Conservation (phyloP, 2,329 filamentous ascomycete genomes). For the Pyrenochaeta sp. region DNA sequence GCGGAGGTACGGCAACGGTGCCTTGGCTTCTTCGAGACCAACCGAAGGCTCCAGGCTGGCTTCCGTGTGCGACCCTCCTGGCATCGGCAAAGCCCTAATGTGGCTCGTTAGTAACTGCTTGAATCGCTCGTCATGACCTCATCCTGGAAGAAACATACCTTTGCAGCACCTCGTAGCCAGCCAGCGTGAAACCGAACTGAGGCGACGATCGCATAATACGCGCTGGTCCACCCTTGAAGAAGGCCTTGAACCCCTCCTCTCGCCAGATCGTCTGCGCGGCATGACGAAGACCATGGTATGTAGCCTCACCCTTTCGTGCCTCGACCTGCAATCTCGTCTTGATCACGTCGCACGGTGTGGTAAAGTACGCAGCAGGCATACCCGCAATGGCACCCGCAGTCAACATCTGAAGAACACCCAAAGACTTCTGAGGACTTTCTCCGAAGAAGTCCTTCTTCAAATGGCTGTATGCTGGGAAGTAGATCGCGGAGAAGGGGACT, state of each 20-base stretch:
- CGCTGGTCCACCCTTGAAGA: conserved; percentile 98
- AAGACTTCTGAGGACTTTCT: conserved; percentile 84
- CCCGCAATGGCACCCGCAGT: conserved; percentile 86
- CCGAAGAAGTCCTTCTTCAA: conserved; percentile 94
- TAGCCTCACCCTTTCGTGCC: conserved; percentile 90
- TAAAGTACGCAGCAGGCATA: conserved; percentile 76
- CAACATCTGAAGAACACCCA: conserved; percentile 88
- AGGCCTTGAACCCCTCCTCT: conserved; percentile 93
- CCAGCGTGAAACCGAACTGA: conserved; percentile 97
- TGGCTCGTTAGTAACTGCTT: not conserved
- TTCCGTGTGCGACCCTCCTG: conserved; percentile 68
- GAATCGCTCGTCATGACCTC: conserved; percentile 1
- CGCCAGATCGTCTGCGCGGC: conserved; percentile 82
- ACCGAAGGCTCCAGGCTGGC: conserved; percentile 66
- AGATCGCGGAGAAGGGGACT: conserved; percentile 97
- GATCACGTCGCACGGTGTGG: conserved; percentile 98
- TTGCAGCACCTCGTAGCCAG: conserved; percentile 93
- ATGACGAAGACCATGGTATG: conserved; percentile 87
- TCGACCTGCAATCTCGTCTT: conserved; percentile 98
- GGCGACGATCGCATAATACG: conserved; percentile 94
- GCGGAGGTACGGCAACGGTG: conserved; percentile 71
- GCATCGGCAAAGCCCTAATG: conserved; percentile 71
- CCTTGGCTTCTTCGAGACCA: conserved; percentile 69
- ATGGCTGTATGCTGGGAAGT: conserved; percentile 97
- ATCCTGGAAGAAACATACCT: conserved; percentile 16